Conservation (phyloP, 1,284 basidiomycete genomes). For the Ganoderma resinaceum region DNA sequence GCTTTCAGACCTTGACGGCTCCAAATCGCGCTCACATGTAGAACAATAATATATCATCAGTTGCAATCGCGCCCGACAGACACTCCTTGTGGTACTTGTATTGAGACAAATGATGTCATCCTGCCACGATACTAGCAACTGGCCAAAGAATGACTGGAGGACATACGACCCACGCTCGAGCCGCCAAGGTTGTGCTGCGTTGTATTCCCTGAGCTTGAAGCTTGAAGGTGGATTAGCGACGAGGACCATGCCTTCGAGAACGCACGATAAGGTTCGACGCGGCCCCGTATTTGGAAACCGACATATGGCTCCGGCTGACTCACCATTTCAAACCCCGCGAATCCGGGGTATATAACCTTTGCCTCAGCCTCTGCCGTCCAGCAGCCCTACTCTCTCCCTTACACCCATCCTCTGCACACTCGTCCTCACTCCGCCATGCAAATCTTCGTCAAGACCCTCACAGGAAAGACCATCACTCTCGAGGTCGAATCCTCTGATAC, state of each 20-base stretch:
- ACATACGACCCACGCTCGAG: too few species aligned
- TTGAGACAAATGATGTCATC: background rate
- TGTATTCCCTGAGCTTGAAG: too few species aligned
- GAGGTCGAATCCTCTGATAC: slow-evolving; percentile 89
- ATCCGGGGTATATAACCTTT: slow-evolving; percentile 29
- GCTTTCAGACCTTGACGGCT: too few species aligned
- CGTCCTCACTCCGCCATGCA: slow-evolving; percentile 58
- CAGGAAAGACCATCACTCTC: slow-evolving; percentile 90
- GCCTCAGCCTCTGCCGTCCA: slow-evolving; percentile 15
- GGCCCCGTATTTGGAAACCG: slow-evolving; percentile 20
- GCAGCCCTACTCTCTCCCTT: slow-evolving; percentile 19
- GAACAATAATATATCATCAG: background rate
- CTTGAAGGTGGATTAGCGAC: background rate
- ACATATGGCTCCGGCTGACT: slow-evolving; percentile 27
- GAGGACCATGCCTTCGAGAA: slow-evolving; percentile 26
- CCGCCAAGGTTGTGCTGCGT: background rate
- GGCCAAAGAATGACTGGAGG: background rate
- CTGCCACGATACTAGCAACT: too few species aligned
- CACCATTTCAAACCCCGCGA: slow-evolving; percentile 33
- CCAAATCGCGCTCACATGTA: background rate
- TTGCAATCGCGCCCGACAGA: background rate
- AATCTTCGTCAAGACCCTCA: slow-evolving; percentile 87
- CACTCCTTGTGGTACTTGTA: background rate
- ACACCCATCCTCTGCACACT: slow-evolving; percentile 18
- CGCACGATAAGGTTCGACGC: slow-evolving; percentile 22